Conservation (phyloP, 2,329 filamentous ascomycete species). For the Sclerotinia subarctica region DNA sequence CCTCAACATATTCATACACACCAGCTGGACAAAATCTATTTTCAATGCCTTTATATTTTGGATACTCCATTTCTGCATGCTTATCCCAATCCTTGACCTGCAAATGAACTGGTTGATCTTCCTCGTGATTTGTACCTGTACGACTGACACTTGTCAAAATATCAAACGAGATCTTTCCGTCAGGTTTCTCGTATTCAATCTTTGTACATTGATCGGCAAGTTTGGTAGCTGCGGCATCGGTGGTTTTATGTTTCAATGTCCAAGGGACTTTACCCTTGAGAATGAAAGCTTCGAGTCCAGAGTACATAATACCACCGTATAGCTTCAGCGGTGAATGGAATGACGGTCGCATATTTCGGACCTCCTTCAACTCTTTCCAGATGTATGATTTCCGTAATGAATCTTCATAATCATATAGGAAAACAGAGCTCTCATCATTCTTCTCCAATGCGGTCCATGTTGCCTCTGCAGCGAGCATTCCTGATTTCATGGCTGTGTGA, state of each 20-base stretch:
- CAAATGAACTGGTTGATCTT: conserved; percentile 95
- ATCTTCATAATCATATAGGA: conserved; percentile 93
- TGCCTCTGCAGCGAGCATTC: conserved; percentile 93
- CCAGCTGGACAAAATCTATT: conserved; percentile 96
- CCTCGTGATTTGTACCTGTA: conserved; percentile 97
- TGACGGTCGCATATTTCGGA: conserved; percentile 95
- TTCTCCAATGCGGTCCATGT: conserved; percentile 71
- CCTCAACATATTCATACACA: conserved; percentile 97
- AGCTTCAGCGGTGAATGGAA: conserved; percentile 86
- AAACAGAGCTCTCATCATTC: conserved; percentile 65
- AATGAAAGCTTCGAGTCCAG: conserved; percentile 84
- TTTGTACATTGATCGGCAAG: conserved; percentile 74
- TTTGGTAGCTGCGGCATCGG: conserved; percentile 77
- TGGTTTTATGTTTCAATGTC: conserved; percentile 81
- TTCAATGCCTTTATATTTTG: conserved; percentile 86
- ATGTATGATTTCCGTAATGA: conserved; percentile 80
- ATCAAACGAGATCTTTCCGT: conserved; percentile 92
- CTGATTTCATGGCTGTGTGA: conserved; percentile 95
- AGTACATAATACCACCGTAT: conserved; percentile 88
- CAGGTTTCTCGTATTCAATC: conserved; percentile 96
- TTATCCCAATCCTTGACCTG: conserved; percentile 94
- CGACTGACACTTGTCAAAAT: conserved; percentile 92
- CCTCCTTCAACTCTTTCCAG: conserved; percentile 91
- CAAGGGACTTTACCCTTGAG: conserved; percentile 83
- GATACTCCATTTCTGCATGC: conserved; percentile 80